phyloP scores from a whole-genome alignment of 2,329 filamentous ascomycete genomes.

The Exophiala alcalophila region DNA sequence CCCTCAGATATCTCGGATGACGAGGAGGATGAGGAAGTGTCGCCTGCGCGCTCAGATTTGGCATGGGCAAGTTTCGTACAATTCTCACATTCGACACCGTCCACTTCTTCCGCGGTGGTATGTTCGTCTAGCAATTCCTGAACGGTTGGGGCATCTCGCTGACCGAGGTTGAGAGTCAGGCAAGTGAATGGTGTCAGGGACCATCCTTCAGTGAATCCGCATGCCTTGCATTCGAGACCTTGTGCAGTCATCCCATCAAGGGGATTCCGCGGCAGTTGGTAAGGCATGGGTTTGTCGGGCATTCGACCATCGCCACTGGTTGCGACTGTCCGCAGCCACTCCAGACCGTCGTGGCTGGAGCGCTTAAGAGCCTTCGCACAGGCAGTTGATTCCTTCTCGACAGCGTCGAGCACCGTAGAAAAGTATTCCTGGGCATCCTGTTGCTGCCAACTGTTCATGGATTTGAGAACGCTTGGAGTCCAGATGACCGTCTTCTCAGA shows the following conservation, averaged over 20 bases:
- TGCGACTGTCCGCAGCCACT: slow-evolving; percentile 15
- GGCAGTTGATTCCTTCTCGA: slow-evolving; percentile 71
- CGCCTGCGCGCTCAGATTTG: background rate
- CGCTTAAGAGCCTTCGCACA: slow-evolving; percentile 14
- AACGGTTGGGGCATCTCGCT: slow-evolving; percentile 64
- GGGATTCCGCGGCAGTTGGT: slow-evolving; percentile 61
- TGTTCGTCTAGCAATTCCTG: slow-evolving; percentile 80
- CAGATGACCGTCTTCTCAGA: slow-evolving; percentile 57
- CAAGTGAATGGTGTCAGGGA: slow-evolving; percentile 93
- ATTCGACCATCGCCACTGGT: background rate
- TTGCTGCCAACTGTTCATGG: slow-evolving; percentile 91
- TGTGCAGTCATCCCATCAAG: slow-evolving; percentile 86
- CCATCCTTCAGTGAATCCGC: slow-evolving; percentile 82
- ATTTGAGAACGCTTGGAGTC: slow-evolving; percentile 78
- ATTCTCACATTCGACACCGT: slow-evolving; percentile 85
- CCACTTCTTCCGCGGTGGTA: slow-evolving; percentile 78
- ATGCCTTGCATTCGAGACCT: slow-evolving; percentile 79
- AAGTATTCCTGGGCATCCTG: slow-evolving; percentile 98
- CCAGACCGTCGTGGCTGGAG: slow-evolving; percentile 20
- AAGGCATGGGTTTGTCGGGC: slow-evolving; percentile 8
- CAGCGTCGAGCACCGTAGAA: slow-evolving; percentile 79
- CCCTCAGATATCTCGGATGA: slow-evolving; percentile 33
- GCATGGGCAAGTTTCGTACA: slow-evolving; percentile 58
- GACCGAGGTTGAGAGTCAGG: slow-evolving; percentile 76
- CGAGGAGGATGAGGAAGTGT: background rate